Evolutionary conservation across 805 yeast genomes (phyloP), one percentile per base, ranked within the genome.

Genomic region (Helenozyma baotianmanensis): DNA sequence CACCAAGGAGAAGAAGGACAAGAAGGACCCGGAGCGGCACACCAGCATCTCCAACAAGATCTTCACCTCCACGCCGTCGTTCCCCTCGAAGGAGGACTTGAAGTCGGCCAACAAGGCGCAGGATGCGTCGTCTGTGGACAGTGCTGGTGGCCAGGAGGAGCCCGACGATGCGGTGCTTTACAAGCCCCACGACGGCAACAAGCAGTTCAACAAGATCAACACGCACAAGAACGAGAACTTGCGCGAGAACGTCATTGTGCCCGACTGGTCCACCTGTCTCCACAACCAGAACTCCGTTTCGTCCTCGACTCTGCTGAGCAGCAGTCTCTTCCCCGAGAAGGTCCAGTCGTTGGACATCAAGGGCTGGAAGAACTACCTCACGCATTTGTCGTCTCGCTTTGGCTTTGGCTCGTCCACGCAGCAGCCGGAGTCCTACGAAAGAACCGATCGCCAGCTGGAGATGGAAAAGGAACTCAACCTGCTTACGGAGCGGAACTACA

Each of bases 141-240:
- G 25, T 5, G 46, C 42, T 14, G 39, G 29, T 11, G 34, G 33
- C 16, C 12, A 37, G 9, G 14, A 18, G 6, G 43, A 29, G 21
- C 31, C 30, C 8, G 70, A 64, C 31, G 72, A 66, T 40, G 72
- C 72, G 1, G 71, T 66, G 4, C 53, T 66, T 35, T 66, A 65
- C 45, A 64, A 64, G 38, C 66, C 71, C 5, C 72, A 66, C 35
- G 56, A 58, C 31, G 56, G 62, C 30, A 53, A 70, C 6, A 46
- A 54, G 21, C 64, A 66, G 36, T 66, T 66, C 50, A 54, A 49
- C 35, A 56, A 63, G 37, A 64, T 66, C 39, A 63, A 66, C 41
- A 66, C 70, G 6, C 72, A 64, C 45, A 64, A 61, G 38, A 66
- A 65, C 46, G 71, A 66, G 40, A 64, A 66, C 47, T 43, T 66